Evolutionary conservation across 2,329 filamentous ascomycete species (phyloP).

Genomic region (Xylaria sp.): DNA sequence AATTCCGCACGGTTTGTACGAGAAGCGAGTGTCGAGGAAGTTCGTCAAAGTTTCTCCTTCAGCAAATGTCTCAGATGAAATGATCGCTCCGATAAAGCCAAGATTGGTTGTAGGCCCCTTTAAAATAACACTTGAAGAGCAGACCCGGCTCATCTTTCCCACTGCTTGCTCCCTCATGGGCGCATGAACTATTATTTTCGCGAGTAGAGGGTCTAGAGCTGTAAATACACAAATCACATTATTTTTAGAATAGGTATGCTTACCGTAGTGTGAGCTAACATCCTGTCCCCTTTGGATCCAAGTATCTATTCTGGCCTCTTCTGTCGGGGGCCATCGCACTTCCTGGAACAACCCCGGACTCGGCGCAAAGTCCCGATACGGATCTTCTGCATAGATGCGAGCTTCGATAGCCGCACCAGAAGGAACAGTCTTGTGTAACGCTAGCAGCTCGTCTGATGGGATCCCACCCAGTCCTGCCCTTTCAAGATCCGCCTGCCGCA

Average conservation of each 20-base stretch:
- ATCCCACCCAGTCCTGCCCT: neutral
- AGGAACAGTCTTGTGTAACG: neutral
- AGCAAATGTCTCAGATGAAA: neutral
- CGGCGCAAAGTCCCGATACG: constrained; percentile 9
- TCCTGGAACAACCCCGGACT: constrained; percentile 9
- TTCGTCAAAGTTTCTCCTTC: neutral
- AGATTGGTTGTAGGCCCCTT: constrained; percentile 3
- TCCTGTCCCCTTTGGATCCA: constrained; percentile 13
- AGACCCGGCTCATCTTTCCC: neutral
- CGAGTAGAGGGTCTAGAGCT: constrained; percentile 15
- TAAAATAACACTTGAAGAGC: neutral
- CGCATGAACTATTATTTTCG: constrained; percentile 5
- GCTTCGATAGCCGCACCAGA: constrained; percentile 14
- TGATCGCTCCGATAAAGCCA: constrained; percentile 1
- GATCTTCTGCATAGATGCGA: constrained; percentile 21
- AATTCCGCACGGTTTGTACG: neutral
- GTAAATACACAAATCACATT: neutral
- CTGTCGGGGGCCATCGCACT: constrained; percentile 3
- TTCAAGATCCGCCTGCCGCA: constrained; percentile 3
- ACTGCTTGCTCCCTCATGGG: neutral
- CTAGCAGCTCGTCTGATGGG: neutral
- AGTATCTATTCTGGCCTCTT: constrained; percentile 13
- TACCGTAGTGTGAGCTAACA: constrained; percentile 6
- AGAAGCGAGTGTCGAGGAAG: constrained; percentile 11
- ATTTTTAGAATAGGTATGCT: neutral